Base-by-base conservation (phyloP, 345 rosid genomes). In the Populus tremula region DNA sequence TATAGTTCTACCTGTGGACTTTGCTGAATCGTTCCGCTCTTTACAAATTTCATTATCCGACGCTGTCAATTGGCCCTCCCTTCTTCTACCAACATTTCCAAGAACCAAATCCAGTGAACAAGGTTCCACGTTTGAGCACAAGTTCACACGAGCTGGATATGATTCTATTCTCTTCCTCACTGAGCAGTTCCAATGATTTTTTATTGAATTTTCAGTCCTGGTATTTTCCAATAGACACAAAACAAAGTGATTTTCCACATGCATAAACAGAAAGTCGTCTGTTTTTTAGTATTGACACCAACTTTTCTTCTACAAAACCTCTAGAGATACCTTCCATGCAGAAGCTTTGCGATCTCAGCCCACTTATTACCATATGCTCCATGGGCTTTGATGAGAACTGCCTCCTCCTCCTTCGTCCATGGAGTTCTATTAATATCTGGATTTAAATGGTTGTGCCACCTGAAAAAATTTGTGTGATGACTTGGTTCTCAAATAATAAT, bases 371-470 rank as follows among this genome's bases (percentile, higher is more conserved):
- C 78, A 68, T 43, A 68, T 36, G 47, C 61, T 10, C 5, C 31
- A 29, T 79, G 82, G 23, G 64, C 82, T 16, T 56, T 31, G 47
- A 68, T 67, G 68, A 79, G 76, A 39, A 47, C 16, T 21, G 6
- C 3, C 33, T 73, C 82, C 69, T 79, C 82, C 11, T 79, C 77
- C 36, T 79, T 43, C 39, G 74, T 73, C 82, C 82, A 79, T 38
- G 78, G 31, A 68, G 76, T 56, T 69, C 50, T 73, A 23, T 74
- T 79, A 56, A 79, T 79, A 17, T 61, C 68, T 17, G 82, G 82
- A 47, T 79, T 79, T 20, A 73, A 69, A 79, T 79, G 82, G 71
- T 79, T 79, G 73, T 73, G 66, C 82, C 82, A 79, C 74, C 82
- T 79, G 70, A 78, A 72, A 21, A 66, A 13, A 36, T 18, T 38